Conservation (phyloP, 2,329 filamentous ascomycete species). For the Pochonia chlamydosporia region DNA sequence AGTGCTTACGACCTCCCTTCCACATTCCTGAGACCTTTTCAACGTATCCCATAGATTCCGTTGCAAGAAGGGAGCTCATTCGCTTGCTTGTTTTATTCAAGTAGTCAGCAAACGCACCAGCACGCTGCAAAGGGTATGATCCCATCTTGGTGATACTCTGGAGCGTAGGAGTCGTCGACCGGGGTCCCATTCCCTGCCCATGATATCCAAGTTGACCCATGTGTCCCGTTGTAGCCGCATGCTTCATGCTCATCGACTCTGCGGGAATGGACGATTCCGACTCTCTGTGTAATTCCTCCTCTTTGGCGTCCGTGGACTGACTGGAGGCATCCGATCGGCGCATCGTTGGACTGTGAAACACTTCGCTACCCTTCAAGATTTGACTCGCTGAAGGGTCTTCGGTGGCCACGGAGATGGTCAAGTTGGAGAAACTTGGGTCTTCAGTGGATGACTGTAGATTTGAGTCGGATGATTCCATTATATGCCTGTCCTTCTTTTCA, state of each 20-base stretch:
- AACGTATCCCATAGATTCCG: slow-evolving; percentile 92
- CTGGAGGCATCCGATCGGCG: slow-evolving; percentile 40
- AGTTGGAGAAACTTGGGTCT: slow-evolving; percentile 66
- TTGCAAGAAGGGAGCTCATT: slow-evolving; percentile 77
- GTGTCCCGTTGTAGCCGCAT: slow-evolving; percentile 35
- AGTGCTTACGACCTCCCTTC: slow-evolving; percentile 86
- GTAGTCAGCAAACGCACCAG: slow-evolving; percentile 74
- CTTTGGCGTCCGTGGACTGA: slow-evolving; percentile 16
- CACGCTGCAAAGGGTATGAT: slow-evolving; percentile 75
- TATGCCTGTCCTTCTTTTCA: slow-evolving; percentile 41
- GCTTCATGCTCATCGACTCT: slow-evolving; percentile 7
- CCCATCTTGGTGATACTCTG: slow-evolving; percentile 56
- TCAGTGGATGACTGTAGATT: slow-evolving; percentile 67
- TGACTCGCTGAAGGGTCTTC: slow-evolving; percentile 86
- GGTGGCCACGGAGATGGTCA: slow-evolving; percentile 57
- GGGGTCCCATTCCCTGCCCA: slow-evolving; percentile 15
- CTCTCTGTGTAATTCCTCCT: slow-evolving; percentile 11
- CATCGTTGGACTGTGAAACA: slow-evolving; percentile 78
- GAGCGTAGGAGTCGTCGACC: slow-evolving; percentile 34
- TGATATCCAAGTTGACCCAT: slow-evolving; percentile 21
- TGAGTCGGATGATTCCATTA: slow-evolving; percentile 65
- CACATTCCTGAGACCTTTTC: slow-evolving; percentile 98
- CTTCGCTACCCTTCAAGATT: slow-evolving; percentile 79
- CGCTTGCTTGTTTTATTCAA: slow-evolving; percentile 71
- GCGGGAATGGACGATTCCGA: slow-evolving; percentile 9